phyloP scores from a whole-genome alignment of 352 stramenopile species.

The Phytophthora pisi region DNA sequence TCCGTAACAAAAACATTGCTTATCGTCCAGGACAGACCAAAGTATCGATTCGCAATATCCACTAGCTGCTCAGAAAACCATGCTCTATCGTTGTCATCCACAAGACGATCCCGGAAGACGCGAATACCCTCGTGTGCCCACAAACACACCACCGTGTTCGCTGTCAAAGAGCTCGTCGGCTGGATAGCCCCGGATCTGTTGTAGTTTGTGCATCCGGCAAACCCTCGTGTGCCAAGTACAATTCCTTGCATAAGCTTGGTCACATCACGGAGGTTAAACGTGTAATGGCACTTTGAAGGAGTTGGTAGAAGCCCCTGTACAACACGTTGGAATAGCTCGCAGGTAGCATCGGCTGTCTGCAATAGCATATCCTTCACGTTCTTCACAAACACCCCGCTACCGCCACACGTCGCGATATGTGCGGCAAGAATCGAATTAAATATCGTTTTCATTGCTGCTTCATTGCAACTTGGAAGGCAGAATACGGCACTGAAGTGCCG shows the following conservation, averaged over 20 bases:
- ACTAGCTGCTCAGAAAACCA: slow-evolving; percentile 90
- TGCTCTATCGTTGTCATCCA: slow-evolving; percentile 76
- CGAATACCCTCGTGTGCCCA: slow-evolving; percentile 92
- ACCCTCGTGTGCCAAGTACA: slow-evolving; percentile 48
- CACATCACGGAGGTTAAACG: slow-evolving; percentile 85
- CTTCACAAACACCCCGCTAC: slow-evolving; percentile 38
- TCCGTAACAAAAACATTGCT: slow-evolving; percentile 42
- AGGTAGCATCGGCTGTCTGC: slow-evolving; percentile 63
- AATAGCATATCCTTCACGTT: slow-evolving; percentile 57
- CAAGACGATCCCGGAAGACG: slow-evolving; percentile 93
- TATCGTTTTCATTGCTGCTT: slow-evolving; percentile 86
- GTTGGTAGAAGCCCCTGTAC: slow-evolving; percentile 67
- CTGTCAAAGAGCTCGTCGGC: slow-evolving; percentile 17
- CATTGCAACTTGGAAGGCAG: slow-evolving; percentile 74
- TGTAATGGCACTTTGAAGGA: slow-evolving; percentile 83
- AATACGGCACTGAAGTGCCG: slow-evolving; percentile 72
- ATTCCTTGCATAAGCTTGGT: slow-evolving; percentile 88
- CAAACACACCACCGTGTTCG: slow-evolving; percentile 67
- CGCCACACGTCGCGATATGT: slow-evolving; percentile 37
- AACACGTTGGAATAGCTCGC: slow-evolving; percentile 66
- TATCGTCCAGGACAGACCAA: slow-evolving; percentile 70
- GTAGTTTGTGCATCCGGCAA: slow-evolving; percentile 5
- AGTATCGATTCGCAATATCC: slow-evolving; percentile 57
- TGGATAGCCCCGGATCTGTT: slow-evolving; percentile 13
- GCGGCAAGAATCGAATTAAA: slow-evolving; percentile 87